These are phyloP conservation scores for Hemileccinum rubropunctum DNA, from an alignment of 768 basidiomycete genomes.

Conservation along the genomic window DNA sequence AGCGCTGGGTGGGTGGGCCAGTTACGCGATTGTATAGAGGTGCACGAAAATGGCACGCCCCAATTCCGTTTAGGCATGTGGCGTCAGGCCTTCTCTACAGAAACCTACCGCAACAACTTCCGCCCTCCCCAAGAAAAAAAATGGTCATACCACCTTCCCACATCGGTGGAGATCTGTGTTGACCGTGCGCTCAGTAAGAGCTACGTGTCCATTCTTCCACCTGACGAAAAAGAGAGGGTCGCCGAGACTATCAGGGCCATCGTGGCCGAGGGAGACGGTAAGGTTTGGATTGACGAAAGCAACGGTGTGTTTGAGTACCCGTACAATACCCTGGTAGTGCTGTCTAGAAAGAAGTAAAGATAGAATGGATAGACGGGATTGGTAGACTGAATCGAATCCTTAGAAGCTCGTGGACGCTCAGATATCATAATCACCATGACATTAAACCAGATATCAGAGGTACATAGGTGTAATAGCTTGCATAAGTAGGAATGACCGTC, in stretches of 20 bases:
- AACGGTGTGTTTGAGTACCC: constrained; percentile 78
- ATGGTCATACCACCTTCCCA: constrained; percentile 51
- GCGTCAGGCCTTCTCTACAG: constrained; percentile 65
- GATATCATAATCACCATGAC: no score
- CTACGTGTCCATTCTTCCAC: constrained; percentile 67
- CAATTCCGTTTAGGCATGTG: constrained; percentile 80
- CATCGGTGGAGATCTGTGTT: constrained; percentile 54
- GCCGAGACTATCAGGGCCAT: constrained; percentile 50
- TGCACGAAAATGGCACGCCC: constrained; percentile 68
- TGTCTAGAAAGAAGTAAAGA: constrained; percentile 42
- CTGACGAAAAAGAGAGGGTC: constrained; percentile 56
- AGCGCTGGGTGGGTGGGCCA: constrained; percentile 71
- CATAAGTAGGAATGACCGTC: no score
- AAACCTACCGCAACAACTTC: constrained; percentile 60
- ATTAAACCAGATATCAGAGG: no score
- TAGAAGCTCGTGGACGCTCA: no score
- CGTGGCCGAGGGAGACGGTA: constrained; percentile 56
- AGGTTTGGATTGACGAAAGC: constrained; percentile 72
- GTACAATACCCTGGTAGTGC: constrained; percentile 64
- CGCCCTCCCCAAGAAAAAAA: constrained; percentile 52
- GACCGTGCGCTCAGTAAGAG: constrained; percentile 81
- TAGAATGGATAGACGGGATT: not conserved
- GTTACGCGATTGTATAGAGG: constrained; percentile 67
- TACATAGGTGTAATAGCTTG: no score
- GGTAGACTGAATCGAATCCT: not conserved